Evolutionary conservation across 2,329 filamentous ascomycete species (phyloP).

Genomic region (Fusarium subtropicale): DNA sequence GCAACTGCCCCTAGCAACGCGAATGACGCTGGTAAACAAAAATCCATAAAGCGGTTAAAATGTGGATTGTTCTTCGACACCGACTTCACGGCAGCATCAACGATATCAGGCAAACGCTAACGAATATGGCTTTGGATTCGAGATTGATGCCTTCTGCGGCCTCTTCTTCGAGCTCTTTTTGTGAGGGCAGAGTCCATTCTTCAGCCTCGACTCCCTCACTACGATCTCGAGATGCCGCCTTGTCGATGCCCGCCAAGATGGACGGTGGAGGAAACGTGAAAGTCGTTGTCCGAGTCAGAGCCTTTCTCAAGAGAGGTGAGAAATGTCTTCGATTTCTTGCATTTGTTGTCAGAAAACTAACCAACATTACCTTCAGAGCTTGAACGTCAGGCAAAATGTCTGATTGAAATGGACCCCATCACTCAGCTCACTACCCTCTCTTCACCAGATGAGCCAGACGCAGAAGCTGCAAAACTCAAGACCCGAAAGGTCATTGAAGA

Average conservation of each 20-base stretch:
- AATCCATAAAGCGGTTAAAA: constrained; percentile 36
- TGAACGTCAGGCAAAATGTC: constrained; percentile 82
- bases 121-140: constrained; percentile 57
- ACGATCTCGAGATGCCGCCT: constrained; percentile 76
- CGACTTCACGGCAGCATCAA: constrained; percentile 56
- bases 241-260: constrained; percentile 67
- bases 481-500: constrained; percentile 83
- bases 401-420: constrained; percentile 90
- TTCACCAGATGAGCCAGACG: constrained; percentile 69
- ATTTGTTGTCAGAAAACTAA: constrained; percentile 1
- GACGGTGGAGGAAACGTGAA: constrained; percentile 80
- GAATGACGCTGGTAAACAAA: constrained; percentile 53
- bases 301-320: constrained; percentile 81
- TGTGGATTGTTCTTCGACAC: constrained; percentile 56
- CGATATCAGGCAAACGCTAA: constrained; percentile 55
- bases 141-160: constrained; percentile 59
- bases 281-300: constrained; percentile 84
- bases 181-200: constrained; percentile 62
- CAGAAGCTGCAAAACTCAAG: constrained; percentile 68
- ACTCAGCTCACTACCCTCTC: constrained; percentile 87
- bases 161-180: constrained; percentile 45
- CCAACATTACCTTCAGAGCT: constrained; percentile 69
- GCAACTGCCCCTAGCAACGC: constrained; percentile 53
- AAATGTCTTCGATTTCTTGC: not conserved
- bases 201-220: constrained; percentile 83